phyloP scores from a whole-genome alignment of 345 rosid species.

The Trapa bicornis region DNA sequence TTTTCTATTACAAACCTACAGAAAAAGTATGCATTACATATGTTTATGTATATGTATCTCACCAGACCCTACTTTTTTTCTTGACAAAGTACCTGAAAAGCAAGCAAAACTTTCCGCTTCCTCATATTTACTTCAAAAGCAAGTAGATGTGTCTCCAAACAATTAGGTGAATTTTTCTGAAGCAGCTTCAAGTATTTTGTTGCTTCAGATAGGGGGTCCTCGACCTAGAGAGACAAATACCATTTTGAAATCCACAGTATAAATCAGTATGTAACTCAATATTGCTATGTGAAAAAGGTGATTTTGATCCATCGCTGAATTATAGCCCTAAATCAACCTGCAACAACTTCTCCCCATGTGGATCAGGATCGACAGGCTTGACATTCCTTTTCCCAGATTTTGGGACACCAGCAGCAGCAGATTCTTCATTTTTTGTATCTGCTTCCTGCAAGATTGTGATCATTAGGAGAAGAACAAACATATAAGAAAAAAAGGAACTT shows the following conservation, averaged over 20 bases:
- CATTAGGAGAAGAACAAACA: constrained; percentile 12
- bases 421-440: constrained; percentile 73
- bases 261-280: not conserved
- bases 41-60: too few relatives aligned
- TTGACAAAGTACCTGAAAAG: constrained; percentile 57
- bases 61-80: too few relatives aligned
- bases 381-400: constrained; percentile 78
- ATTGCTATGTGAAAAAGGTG: not conserved
- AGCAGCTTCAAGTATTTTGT: constrained; percentile 89
- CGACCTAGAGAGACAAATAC: constrained; percentile 39
- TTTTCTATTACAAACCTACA: not conserved
- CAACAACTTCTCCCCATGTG: constrained; percentile 77
- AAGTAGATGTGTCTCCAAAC: constrained; percentile 85
- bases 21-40: not conserved
- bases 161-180: constrained; percentile 69
- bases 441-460: constrained; percentile 59
- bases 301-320: constrained; percentile 1
- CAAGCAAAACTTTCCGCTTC: constrained; percentile 79
- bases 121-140: constrained; percentile 95
- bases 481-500: constrained; percentile 1
- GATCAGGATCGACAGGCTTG: constrained; percentile 95
- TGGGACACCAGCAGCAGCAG: constrained; percentile 50
- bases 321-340: constrained; percentile 36
- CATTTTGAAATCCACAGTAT: constrained; percentile 1
- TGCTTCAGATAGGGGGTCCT: constrained; percentile 83